Base-by-base conservation (phyloP, 2,329 filamentous ascomycete genomes). In the Trichoderma atrobrunneum region DNA sequence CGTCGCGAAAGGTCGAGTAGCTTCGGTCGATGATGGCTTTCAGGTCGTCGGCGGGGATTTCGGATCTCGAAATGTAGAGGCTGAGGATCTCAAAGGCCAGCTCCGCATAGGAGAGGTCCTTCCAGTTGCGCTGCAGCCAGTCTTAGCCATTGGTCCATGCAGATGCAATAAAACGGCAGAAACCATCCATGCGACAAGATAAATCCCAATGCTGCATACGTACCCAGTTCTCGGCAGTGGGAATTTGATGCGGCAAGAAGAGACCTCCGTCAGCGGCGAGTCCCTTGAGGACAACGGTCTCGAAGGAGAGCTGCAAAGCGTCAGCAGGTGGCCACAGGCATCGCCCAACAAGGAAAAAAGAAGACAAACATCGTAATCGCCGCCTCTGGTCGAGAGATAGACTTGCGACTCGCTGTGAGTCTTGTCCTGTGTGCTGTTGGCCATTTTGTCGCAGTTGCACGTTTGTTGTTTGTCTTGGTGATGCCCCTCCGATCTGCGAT, bases 211-310 rank as follows among this genome's bases (percentile, higher is more conserved):
- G 18, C 2, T 51, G 66, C 48, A 26, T 57, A 48, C 61, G 28
- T 71, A 71, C 69, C 76, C 76, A 77, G 48, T 73, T 70, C 7
- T 72, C 48, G 18, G 76, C 76, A 3, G 39, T 16, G 34, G 94
- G 94, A 74, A 97, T 92, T 75, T 92, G 87, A 79, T 97, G 92
- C 56, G 95, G 95, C 74, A 97, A 92, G 85, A 95, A 97, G 32
- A 97, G 90, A 68, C 95, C 95, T 72, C 94, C 93, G 78, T 98
- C 94, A 57, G 89, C 86, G 72, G 94, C 94, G 72, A 98, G 90
- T 59, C 95, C 95, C 82, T 97, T 97, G 75, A 97, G 87, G 51
- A 97, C 94, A 60, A 94, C 94, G 67, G 94, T 90, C 83, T 98
- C 95, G 81, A 98, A 97, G 67, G 93, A 95, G 76, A 97, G 87